Conservation (phyloP, 202 grass and related monocot genomes). For the Schoenoplectus triqueter region DNA sequence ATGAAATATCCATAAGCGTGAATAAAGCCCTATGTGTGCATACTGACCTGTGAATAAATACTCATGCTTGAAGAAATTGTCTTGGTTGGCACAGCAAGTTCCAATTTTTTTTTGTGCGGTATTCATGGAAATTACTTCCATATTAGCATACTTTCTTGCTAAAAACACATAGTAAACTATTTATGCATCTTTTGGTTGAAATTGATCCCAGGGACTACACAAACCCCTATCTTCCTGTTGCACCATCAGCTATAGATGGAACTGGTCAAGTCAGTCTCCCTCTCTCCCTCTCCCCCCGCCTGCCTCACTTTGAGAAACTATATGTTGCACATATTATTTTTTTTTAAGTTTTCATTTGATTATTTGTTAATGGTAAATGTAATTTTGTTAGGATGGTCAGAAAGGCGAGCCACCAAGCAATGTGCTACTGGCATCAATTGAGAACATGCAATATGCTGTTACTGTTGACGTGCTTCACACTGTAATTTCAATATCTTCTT, state of each 20-base stretch:
- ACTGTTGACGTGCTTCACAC: slow-evolving; percentile 91
- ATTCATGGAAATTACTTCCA: slow-evolving; percentile 7
- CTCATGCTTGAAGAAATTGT: neutral
- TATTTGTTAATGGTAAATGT: slow-evolving; percentile 41
- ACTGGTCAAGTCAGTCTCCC: slow-evolving; percentile 59
- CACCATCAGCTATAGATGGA: slow-evolving; percentile 76
- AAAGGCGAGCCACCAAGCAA: slow-evolving; percentile 87
- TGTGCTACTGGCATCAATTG: slow-evolving; percentile 87
- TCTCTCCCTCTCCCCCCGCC: neutral
- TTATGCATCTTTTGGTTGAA: slow-evolving; percentile 8
- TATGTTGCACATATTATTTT: slow-evolving; percentile 28
- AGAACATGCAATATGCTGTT: slow-evolving; percentile 99
- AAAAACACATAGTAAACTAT: slow-evolving; percentile 24
- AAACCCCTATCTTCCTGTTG: slow-evolving; percentile 91
- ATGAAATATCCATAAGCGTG: neutral
- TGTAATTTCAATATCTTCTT: slow-evolving; percentile 49
- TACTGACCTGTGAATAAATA: neutral
- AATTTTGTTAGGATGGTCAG: slow-evolving; percentile 58
- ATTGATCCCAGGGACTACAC: slow-evolving; percentile 79
- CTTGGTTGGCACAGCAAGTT: neutral
- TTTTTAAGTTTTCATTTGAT: slow-evolving; percentile 40
- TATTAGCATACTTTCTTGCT: neutral
- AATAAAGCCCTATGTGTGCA: neutral
- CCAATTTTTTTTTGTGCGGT: neutral
- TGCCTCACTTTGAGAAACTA: neutral